phyloP scores from a whole-genome alignment of 2,329 filamentous ascomycete genomes.

The Penicillium expansum region DNA sequence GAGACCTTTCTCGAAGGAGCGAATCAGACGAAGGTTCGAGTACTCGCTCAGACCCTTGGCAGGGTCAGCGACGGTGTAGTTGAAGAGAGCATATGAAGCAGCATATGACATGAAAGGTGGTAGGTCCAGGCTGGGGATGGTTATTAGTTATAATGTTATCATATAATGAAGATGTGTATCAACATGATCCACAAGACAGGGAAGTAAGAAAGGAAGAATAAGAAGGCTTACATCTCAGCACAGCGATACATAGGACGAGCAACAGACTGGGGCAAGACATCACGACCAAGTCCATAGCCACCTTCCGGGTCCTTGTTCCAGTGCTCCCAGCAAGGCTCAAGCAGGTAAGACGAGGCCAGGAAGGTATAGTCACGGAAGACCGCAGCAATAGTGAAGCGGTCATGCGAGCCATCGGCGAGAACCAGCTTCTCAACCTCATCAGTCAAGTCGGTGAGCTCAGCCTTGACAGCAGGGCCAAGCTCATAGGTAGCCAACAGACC shows the following conservation, averaged over 20 bases:
- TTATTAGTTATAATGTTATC: conserved; percentile 19
- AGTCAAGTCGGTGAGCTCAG: conserved; percentile 75
- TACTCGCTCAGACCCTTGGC: conserved; percentile 54
- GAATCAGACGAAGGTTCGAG: conserved; percentile 72
- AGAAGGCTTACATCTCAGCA: conserved; percentile 73
- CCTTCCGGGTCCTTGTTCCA: conserved; percentile 58
- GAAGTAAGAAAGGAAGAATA: not conserved
- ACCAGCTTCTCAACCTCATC: conserved; percentile 66
- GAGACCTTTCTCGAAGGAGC: conserved; percentile 86
- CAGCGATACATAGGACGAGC: conserved; percentile 79
- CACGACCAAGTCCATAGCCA: conserved; percentile 73
- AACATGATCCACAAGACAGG: not conserved
- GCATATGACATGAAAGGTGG: conserved; percentile 90
- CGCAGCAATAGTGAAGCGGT: conserved; percentile 78
- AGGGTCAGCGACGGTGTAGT: conserved; percentile 60
- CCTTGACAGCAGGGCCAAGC: conserved; percentile 71
- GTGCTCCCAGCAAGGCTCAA: conserved; percentile 85
- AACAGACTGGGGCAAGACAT: conserved; percentile 69
- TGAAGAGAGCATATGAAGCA: conserved; percentile 61
- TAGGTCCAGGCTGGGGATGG: conserved; percentile 60
- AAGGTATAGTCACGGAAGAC: conserved; percentile 91
- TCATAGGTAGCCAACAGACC: conserved; percentile 73
- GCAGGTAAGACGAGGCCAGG: conserved; percentile 80
- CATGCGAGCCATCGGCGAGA: conserved; percentile 52
- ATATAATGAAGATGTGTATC: not conserved